Evolutionary conservation across 2,329 filamentous ascomycete species (phyloP), one percentile per base, ranked within the genome.

Genomic region (Aspergillus terreus): DNA sequence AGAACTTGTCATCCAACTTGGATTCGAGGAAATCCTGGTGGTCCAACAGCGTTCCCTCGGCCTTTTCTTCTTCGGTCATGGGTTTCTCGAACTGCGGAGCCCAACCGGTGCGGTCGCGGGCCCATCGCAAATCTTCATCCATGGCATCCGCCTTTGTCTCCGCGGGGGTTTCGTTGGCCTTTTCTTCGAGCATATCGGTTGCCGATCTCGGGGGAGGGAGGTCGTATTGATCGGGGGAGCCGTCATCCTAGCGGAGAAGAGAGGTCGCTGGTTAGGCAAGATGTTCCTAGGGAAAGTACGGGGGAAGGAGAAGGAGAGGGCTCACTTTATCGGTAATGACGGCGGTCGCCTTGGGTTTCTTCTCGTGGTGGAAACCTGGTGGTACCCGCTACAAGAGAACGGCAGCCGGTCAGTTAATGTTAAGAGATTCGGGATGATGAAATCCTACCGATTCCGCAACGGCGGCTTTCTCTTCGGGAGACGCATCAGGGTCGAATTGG

Each of bases 1-100:
- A 99, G 70, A 95, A 90, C 67, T 89, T 89, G 67, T 97, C 92
- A 40, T 92, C 84, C 33, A 99, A 73, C 70, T 86, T 86, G 54
- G 84, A 82, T 68, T 99, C 95, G 21, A 97, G 71, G 76, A 86
- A 89, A 1, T 91, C 96, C 63, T 91, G 83, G 69, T 96, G 92
- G 65, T 99, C 92, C 36, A 94, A 79, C 64, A 95, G 69, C 54
- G 83, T 90, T 43, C 71, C 71, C 52, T 87, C 85, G 11, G 75
- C 75, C 3, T 78, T 71, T 38, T 77, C 76, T 46, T 77, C 79
- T 27, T 82, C 77, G n/a, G 74, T 73, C 40, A 77, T 70, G 38
- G 79, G 73, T 19, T 62, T 66, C 70, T 90, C 90, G 67, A 96
- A 91, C 57, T 83, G 84, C 38, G 94, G 94, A 12, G 88, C 85